A percentile compares a stretch with the other conserved stretches of the same genome.
Evolutionary conservation across 2,329 filamentous ascomycete species (phyloP).

Genomic region (Scedosporium boydii): DNA sequence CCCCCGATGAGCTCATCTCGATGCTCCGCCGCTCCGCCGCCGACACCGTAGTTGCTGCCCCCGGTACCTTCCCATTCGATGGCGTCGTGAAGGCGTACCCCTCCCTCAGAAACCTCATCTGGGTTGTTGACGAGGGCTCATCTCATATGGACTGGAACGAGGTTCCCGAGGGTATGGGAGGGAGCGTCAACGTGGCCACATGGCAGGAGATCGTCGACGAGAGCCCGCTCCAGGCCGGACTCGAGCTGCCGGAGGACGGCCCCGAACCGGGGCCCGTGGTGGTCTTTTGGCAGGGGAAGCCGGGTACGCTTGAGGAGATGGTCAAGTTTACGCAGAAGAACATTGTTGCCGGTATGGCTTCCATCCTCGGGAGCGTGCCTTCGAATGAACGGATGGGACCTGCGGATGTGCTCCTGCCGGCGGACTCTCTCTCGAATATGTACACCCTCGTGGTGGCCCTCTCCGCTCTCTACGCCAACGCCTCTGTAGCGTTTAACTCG

Average conservation of each 20-base stretch:
- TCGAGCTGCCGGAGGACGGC: conserved; percentile 54
- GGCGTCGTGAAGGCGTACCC: conserved; percentile 59
- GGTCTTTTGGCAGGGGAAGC: conserved; percentile 55
- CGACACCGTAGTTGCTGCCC: conserved; percentile 74
- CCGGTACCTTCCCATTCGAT: conserved; percentile 78
- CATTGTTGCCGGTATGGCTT: conserved; percentile 76
- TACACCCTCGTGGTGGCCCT: conserved; percentile 75
- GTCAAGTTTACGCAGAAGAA: conserved; percentile 76
- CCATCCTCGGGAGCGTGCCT: conserved; percentile 67
- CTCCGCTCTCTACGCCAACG: conserved; percentile 73
- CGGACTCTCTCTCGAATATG: conserved; percentile 68
- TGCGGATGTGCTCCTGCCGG: conserved; percentile 75
- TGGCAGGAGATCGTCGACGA: conserved; percentile 87
- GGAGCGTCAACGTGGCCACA: conserved; percentile 71
- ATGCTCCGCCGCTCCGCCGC: conserved; percentile 66
- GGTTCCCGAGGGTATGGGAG: conserved; percentile 66
- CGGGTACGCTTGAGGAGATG: conserved; percentile 52
- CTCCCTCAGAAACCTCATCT: conserved; percentile 68
- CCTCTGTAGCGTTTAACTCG: conserved; percentile 80
- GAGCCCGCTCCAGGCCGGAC: conserved; percentile 44
- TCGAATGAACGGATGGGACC: conserved; percentile 62
- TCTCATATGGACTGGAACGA: conserved; percentile 94
- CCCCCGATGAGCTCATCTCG: conserved; percentile 57
- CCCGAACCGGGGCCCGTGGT: conserved; percentile 45
- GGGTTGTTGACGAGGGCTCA: conserved; percentile 87